Evolutionary conservation across 1,284 basidiomycete species (phyloP).

Genomic region (Trichosporon sp.): DNA sequence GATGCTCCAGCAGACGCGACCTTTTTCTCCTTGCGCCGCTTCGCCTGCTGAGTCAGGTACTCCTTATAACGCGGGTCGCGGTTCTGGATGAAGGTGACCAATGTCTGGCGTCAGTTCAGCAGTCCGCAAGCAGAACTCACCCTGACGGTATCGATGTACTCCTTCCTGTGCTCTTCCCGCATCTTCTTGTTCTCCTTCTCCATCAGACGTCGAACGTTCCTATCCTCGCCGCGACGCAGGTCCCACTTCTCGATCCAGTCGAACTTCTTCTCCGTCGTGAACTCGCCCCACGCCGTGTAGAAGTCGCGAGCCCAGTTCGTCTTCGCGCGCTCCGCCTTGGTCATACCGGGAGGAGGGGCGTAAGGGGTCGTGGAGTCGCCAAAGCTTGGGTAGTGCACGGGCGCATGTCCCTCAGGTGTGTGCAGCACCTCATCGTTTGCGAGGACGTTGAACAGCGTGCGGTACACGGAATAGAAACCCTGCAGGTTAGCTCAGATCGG

Average conservation of each 20-base stretch:
- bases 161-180: constrained; percentile 79
- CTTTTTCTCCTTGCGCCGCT: constrained; percentile 31
- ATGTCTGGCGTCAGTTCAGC: constrained; percentile 61
- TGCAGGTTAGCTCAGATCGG: constrained; percentile 49
- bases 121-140: constrained; percentile 59
- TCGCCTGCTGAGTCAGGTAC: constrained; percentile 63
- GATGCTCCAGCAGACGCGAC: constrained; percentile 11
- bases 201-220: constrained; percentile 81
- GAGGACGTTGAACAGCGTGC: constrained; percentile 82
- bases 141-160: constrained; percentile 90
- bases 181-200: constrained; percentile 95
- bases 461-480: constrained; percentile 90
- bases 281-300: constrained; percentile 85
- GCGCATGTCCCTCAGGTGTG: constrained; percentile 57
- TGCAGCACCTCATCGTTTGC: constrained; percentile 76
- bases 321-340: constrained; percentile 56
- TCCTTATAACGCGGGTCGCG: constrained; percentile 89
- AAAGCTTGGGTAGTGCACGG: constrained; percentile 73
- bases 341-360: constrained; percentile 59
- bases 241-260: constrained; percentile 87
- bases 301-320: constrained; percentile 67
- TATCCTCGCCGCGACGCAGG: constrained; percentile 78
- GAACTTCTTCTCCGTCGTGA: constrained; percentile 86
- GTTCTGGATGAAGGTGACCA: constrained; percentile 85
- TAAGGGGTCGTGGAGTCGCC: constrained; percentile 76